Evolutionary conservation across 192 early-diverging fungal species (phyloP), one percentile per base, ranked within the genome.

Genomic region (Martensiomyces pterosporus): DNA sequence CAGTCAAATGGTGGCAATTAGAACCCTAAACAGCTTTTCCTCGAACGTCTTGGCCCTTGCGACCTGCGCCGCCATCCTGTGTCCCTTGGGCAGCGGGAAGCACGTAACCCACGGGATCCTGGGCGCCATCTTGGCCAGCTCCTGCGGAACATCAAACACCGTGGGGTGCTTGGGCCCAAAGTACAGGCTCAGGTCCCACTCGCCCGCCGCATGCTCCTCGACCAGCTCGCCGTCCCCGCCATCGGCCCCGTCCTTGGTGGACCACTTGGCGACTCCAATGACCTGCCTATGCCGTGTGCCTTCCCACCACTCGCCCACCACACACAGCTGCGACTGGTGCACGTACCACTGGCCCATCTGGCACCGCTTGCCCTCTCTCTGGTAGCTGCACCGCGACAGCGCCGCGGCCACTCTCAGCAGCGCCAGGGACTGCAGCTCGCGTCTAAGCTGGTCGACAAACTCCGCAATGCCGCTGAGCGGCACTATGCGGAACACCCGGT

Each of bases 251-350:
- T 10, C 15, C 0, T n/a, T 27, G 14, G 21, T 4, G 24, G 41
- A 27, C 70, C 70, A 74, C 27, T 58, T 54, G 6, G 64, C 63
- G 5, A 74, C 58, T 2, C 58, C 70, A 16, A 74, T 43, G n/a
- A 74, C 59, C 64, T 74, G 70, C 4, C 63, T 49, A 22, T 66
- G 57, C 0, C 64, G 26, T 2, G 55, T 47, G 36, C 59, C 59
- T 34, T 59, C 47, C 64, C 64, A 66, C 55, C 55, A 57, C 51
- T 74, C 70, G 47, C 70, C 70, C 0, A 74, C 59, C 5, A 66
- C 70, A 17, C 70, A 74, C 36, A 58, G 48, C 52, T 74, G 70
- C 47, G 70, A 61, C 70, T 74, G 70, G 32, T 74, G 70, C 21
- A 74, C 70, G 22, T 62, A 60, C 63, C 70, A 74, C 23, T 50